Evolutionary conservation across 225 moss, liverwort and hornwort species (phyloP).

Genomic region (Physcomitrellopsis africana): DNA sequence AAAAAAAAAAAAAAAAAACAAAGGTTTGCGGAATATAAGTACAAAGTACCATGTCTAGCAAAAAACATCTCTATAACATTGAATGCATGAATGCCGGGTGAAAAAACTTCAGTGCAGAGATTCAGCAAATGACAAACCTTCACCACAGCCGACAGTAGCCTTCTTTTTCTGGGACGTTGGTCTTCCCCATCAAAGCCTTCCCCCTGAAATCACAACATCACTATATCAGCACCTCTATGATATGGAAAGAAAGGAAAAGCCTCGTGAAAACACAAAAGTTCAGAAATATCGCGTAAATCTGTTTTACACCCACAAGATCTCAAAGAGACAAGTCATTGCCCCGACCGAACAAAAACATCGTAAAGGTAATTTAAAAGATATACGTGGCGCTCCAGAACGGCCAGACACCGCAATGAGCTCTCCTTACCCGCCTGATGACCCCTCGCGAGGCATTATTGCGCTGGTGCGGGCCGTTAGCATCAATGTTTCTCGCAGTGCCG

Average conservation of each 20-base stretch:
- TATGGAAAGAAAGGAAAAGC: slow-evolving; percentile 1
- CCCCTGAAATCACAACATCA: slow-evolving; percentile 49
- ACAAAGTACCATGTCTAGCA: no score
- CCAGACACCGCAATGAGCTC: neutral
- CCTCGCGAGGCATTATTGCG: slow-evolving; percentile 71
- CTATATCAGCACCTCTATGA: neutral
- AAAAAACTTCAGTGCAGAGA: neutral
- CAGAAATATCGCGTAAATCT: neutral
- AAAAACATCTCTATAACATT: neutral
- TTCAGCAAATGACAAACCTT: slow-evolving; percentile 60
- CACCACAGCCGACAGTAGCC: slow-evolving; percentile 93
- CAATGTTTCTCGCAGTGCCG: slow-evolving; percentile 51
- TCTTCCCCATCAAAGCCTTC: slow-evolving; percentile 73
- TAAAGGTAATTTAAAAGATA: slow-evolving; percentile 8
- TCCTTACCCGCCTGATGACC: slow-evolving; percentile 73
- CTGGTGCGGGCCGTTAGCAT: slow-evolving; percentile 62
- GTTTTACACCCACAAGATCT: neutral
- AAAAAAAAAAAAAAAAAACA: no score
- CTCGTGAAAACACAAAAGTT: neutral
- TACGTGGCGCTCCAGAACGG: slow-evolving; percentile 5
- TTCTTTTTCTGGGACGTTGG: slow-evolving; percentile 88
- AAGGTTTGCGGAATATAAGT: no score
- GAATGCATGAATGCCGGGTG: slow-evolving; percentile 1
- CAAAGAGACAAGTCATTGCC: slow-evolving; percentile 4
- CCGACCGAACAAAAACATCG: neutral